A percentile compares a stretch with the other conserved stretches of the same genome.
These are phyloP conservation scores for Aethionema arabicum DNA, from an alignment of 345 rosid genomes.

Conservation along the genomic window DNA sequence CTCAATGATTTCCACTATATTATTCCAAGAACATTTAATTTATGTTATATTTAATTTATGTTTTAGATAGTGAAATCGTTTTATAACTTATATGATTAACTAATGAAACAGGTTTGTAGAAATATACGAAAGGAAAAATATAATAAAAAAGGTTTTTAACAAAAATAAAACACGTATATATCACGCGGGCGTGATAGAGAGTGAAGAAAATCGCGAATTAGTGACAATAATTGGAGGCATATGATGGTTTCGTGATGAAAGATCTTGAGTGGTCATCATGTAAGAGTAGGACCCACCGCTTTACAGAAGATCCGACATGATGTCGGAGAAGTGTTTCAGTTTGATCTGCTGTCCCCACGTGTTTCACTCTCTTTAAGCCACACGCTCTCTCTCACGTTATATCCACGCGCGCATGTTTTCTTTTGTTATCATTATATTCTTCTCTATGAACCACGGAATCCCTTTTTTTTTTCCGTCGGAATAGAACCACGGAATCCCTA, in stretches of 20 bases:
- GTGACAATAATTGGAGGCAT: conserved; percentile 33
- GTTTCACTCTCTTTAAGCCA: conserved; percentile 1
- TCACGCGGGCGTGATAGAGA: not conserved
- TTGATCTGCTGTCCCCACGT: conserved; percentile 36
- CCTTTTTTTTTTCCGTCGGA: no score
- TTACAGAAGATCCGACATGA: conserved; percentile 32
- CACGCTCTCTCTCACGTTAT: conserved; percentile 7
- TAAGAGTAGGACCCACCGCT: conserved; percentile 8
- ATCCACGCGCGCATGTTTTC: conserved; percentile 33
- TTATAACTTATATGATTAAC: no score
- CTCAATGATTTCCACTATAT: no score
- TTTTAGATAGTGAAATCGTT: no score
- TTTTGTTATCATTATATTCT: conserved; percentile 9
- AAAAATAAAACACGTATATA: not conserved
- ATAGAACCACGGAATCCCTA: no score
- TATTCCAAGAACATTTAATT: no score
- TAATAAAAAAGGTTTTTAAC: no score
- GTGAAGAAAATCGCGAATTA: not conserved
- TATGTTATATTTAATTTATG: no score
- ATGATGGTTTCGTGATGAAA: conserved; percentile 16
- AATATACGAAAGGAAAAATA: no score
- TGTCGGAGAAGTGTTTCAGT: conserved; percentile 29
- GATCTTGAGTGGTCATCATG: not conserved
- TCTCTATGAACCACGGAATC: conserved; percentile 8
- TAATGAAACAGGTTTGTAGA: no score